phyloP scores from a whole-genome alignment of 1,284 basidiomycete species.

The Boletus nobilissimus region DNA sequence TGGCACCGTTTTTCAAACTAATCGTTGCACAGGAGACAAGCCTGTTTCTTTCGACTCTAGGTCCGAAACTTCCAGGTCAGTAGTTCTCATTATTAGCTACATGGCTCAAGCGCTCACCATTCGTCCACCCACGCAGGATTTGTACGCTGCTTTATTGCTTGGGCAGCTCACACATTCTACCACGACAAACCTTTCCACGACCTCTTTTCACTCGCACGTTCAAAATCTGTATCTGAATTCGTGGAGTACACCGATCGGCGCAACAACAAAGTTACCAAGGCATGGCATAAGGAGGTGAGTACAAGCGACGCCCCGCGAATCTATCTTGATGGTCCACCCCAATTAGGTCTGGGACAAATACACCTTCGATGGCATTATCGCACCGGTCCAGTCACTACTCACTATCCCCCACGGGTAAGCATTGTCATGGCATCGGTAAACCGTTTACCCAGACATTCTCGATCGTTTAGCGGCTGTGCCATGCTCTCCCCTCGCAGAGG shows the following conservation, averaged over 20 bases:
- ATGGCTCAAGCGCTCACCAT: not conserved
- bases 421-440: not conserved
- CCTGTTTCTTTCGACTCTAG: conserved; percentile 67
- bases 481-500: conserved; percentile 62
- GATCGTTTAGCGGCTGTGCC: conserved; percentile 56
- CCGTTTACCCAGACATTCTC: not conserved
- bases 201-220: conserved; percentile 56
- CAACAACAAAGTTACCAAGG: conserved; percentile 58
- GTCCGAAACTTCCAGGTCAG: conserved; percentile 68
- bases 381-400: conserved; percentile 78
- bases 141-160: conserved; percentile 59
- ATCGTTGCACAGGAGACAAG: conserved; percentile 58
- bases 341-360: conserved; percentile 73
- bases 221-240: conserved; percentile 68
- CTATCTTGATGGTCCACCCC: not conserved
- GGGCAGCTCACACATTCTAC: conserved; percentile 60
- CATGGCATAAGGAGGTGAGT: conserved; percentile 68
- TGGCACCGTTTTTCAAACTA: not conserved
- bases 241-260: conserved; percentile 59
- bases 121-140: conserved; percentile 51
- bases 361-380: conserved; percentile 79
- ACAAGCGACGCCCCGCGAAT: not conserved
- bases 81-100: not conserved
- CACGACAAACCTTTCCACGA: conserved; percentile 66
- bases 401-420: conserved; percentile 76